These are phyloP conservation scores for Escovopsis sp. DNA, from an alignment of 2,329 filamentous ascomycete genomes.

Conservation along the genomic window DNA sequence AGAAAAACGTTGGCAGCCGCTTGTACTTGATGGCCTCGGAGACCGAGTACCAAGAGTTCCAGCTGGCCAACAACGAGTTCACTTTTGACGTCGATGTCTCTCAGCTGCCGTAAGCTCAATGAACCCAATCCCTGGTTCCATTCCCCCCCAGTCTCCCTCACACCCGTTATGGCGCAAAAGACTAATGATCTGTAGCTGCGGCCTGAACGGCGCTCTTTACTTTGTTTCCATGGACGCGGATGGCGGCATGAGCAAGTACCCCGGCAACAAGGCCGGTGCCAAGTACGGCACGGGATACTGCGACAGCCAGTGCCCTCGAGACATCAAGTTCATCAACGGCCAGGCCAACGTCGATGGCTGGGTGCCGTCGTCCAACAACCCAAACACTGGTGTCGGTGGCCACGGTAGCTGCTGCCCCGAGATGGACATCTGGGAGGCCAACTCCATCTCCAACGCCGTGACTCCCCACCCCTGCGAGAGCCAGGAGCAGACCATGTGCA, in stretches of 20 bases:
- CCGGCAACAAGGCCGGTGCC: conserved; percentile 36
- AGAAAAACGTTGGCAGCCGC: conserved; percentile 37
- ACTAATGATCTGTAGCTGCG: conserved; percentile 46
- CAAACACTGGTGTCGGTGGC: conserved; percentile 37
- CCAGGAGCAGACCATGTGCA: conserved; percentile 35
- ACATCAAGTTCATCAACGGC: conserved; percentile 44
- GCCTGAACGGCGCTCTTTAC: conserved; percentile 59
- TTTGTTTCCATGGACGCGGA: conserved; percentile 47
- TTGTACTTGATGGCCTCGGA: conserved; percentile 50
- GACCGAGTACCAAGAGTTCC: conserved; percentile 49
- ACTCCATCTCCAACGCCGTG: conserved; percentile 47
- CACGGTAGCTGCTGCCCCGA: conserved; percentile 46
- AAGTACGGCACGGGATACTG: conserved; percentile 46
- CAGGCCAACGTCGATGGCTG: conserved; percentile 39
- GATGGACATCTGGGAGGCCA: conserved; percentile 52
- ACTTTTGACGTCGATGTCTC: conserved; percentile 61
- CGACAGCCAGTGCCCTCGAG: conserved; percentile 37
- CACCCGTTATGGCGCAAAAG: too few species aligned
- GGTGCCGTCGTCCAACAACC: conserved; percentile 35
- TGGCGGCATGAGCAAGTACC: conserved; percentile 36
- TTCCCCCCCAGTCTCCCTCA: too few species aligned
- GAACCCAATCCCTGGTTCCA: too few species aligned
- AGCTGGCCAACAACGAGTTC: conserved; percentile 53
- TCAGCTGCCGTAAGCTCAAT: conserved; percentile 1
- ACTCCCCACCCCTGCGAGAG: conserved; percentile 51